Evolutionary conservation across 306 rosid species (phyloP).

Genomic region (Crotalaria pallida): DNA sequence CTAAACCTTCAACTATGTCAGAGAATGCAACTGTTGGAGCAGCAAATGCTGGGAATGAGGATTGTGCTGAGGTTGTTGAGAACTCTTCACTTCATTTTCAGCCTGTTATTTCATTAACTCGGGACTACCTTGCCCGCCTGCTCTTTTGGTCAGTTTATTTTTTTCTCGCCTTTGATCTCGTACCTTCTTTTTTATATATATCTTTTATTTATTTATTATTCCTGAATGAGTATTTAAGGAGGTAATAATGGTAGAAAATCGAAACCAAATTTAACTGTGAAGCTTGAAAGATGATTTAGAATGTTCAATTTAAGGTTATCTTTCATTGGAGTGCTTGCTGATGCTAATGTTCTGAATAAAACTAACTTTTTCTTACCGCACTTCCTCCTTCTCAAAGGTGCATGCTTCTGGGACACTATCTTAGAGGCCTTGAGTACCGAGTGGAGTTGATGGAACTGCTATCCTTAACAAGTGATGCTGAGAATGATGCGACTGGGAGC

Average conservation of each 20-base stretch:
- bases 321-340: slow-evolving; percentile 5
- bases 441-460: slow-evolving; percentile 71
- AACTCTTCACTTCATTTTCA: slow-evolving; percentile 82
- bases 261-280: not conserved
- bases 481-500: slow-evolving; percentile 33
- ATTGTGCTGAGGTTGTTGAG: slow-evolving; percentile 76
- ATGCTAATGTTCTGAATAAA: not conserved
- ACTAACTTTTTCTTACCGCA: slow-evolving; percentile 13
- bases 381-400: slow-evolving; percentile 44
- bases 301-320: not conserved
- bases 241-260: not conserved
- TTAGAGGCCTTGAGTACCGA: slow-evolving; percentile 87
- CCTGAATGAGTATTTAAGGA: not conserved
- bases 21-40: slow-evolving; percentile 56
- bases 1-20: slow-evolving; percentile 58
- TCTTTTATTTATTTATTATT: not conserved
- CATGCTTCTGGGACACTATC: slow-evolving; percentile 88
- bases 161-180: not conserved
- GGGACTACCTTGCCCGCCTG: slow-evolving; percentile 85
- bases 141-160: slow-evolving; percentile 77
- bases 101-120: slow-evolving; percentile 65
- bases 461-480: slow-evolving; percentile 42
- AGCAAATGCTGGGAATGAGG: slow-evolving; percentile 50
- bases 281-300: slow-evolving; percentile 2
- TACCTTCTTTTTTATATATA: not conserved